These are phyloP conservation scores for Candida koratica DNA, from an alignment of 805 yeast species.

Conservation along the genomic window DNA sequence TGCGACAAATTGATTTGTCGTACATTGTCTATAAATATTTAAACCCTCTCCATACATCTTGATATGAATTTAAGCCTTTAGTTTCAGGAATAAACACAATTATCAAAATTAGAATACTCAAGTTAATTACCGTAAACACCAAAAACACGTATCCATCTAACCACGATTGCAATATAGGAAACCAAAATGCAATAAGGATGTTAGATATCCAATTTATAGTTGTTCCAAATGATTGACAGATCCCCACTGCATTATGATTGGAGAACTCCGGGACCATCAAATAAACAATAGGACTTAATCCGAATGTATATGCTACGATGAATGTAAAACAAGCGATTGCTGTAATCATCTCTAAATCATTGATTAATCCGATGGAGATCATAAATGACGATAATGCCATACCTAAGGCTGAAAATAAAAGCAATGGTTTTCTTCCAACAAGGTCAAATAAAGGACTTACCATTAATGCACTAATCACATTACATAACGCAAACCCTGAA, in stretches of 20 bases:
- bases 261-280: slow-evolving; percentile 36
- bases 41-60: slow-evolving; percentile 25
- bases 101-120: slow-evolving; percentile 19
- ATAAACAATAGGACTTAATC: slow-evolving; percentile 37
- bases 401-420: slow-evolving; percentile 21
- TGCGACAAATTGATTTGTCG: background rate
- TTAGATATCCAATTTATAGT: slow-evolving; percentile 34
- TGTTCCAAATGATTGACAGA: slow-evolving; percentile 36
- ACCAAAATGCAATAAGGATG: slow-evolving; percentile 29
- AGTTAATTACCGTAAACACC: slow-evolving; percentile 23
- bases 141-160: slow-evolving; percentile 30
- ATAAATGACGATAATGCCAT: slow-evolving; percentile 24
- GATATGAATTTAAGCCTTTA: slow-evolving; percentile 20
- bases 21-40: slow-evolving; percentile 8
- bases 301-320: slow-evolving; percentile 31
- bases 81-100: slow-evolving; percentile 32
- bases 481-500: slow-evolving; percentile 66
- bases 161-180: slow-evolving; percentile 25
- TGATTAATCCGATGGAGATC: slow-evolving; percentile 24
- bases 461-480: slow-evolving; percentile 62
- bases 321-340: slow-evolving; percentile 30
- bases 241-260: slow-evolving; percentile 27
- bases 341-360: slow-evolving; percentile 17
- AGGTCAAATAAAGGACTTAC: slow-evolving; percentile 71
- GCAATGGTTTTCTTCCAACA: slow-evolving; percentile 59